Conservation (phyloP, 106 monocot species). For the Triglochin maritima region DNA sequence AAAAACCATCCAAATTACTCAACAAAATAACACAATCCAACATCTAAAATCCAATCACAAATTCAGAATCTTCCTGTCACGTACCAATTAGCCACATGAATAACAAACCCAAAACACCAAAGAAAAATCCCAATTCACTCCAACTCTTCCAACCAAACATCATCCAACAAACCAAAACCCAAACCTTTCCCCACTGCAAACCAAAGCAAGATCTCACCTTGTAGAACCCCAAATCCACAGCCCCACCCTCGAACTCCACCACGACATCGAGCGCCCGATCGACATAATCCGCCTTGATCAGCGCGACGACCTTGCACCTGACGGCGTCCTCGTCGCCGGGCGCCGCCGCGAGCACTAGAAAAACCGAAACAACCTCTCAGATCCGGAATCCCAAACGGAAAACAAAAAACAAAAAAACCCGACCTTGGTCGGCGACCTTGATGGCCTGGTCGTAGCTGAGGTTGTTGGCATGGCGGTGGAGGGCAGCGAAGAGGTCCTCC, state of each 20-base stretch:
- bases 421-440: conserved; percentile 87
- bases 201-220: conserved; percentile 29
- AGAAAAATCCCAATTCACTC: neutral
- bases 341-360: conserved; percentile 38
- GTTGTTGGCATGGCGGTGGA: conserved; percentile 48
- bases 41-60: no score
- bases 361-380: no score
- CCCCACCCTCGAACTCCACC: conserved; percentile 5
- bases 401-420: neutral
- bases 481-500: conserved; percentile 63
- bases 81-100: neutral
- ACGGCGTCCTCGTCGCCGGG: conserved; percentile 82
- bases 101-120: neutral
- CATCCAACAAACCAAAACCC: neutral
- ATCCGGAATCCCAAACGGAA: neutral
- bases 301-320: conserved; percentile 71
- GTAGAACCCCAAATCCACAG: conserved; percentile 46
- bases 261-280: conserved; percentile 56
- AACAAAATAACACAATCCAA: no score
- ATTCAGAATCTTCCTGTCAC: no score
- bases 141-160: neutral
- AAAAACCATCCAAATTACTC: no score
- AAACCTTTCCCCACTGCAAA: neutral
- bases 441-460: conserved; percentile 38
- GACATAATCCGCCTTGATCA: conserved; percentile 58